These are phyloP conservation scores for Alopecurus myosuroides DNA, from an alignment of 176 grass and related monocot genomes.

Conservation along the genomic window DNA sequence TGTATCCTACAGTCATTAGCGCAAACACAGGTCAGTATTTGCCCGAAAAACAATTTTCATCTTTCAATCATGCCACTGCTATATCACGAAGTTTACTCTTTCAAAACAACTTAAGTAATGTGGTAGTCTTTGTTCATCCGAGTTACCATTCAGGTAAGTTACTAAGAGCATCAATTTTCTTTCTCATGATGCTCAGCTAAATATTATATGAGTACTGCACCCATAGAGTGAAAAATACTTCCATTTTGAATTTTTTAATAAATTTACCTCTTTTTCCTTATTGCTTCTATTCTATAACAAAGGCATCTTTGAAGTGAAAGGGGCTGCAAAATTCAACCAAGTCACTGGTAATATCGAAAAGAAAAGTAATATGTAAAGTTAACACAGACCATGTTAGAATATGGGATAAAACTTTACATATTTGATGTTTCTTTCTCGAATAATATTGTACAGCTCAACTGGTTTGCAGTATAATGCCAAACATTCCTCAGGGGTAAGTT, in stretches of 20 bases:
- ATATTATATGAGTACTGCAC: conserved; percentile 24
- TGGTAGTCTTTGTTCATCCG: not conserved
- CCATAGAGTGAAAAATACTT: not conserved
- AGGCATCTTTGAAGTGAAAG: conserved; percentile 79
- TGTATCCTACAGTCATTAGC: conserved; percentile 55
- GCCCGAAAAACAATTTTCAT: not conserved
- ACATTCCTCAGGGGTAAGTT: conserved; percentile 59
- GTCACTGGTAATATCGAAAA: conserved; percentile 21
- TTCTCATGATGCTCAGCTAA: not conserved
- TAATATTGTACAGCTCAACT: conserved; percentile 55
- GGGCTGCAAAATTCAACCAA: conserved; percentile 52
- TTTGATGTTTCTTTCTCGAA: conserved; percentile 47
- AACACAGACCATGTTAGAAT: conserved; percentile 11
- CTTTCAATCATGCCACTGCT: not conserved
- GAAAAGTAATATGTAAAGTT: too few relatives aligned
- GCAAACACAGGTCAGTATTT: conserved; percentile 12
- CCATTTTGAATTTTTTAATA: not conserved
- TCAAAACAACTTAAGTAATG: not conserved
- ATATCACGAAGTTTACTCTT: not conserved
- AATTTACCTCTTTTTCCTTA: conserved; percentile 66
- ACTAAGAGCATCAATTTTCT: not conserved
- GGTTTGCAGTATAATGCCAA: conserved; percentile 58
- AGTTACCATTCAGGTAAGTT: not conserved
- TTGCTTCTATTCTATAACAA: conserved; percentile 69
- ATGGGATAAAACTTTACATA: conserved; percentile 42